phyloP scores from a whole-genome alignment of 1,284 basidiomycete species.

The Somion occarium region DNA sequence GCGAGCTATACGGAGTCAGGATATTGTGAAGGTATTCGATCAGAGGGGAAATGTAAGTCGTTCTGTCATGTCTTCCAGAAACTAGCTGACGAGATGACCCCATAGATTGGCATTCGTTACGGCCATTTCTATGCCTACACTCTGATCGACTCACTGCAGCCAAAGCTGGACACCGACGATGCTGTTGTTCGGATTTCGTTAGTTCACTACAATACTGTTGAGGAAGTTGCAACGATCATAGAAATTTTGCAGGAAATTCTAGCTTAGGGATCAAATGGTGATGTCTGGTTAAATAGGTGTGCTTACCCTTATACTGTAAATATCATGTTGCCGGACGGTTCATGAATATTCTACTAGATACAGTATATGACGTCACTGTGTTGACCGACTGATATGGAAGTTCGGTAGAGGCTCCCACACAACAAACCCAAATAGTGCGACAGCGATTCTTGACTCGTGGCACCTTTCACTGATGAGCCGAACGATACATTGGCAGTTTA shows the following conservation, averaged over 20 bases:
- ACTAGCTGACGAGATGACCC: neutral
- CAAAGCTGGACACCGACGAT: constrained; percentile 55
- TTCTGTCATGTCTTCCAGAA: neutral
- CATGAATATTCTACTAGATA: too few relatives aligned
- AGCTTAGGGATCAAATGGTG: too few relatives aligned
- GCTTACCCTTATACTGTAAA: too few relatives aligned
- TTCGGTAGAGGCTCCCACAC: too few relatives aligned
- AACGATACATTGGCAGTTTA: too few relatives aligned
- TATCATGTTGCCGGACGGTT: too few relatives aligned
- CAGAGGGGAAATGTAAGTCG: constrained; percentile 53
- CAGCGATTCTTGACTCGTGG: too few relatives aligned
- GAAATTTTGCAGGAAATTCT: constrained; percentile 45
- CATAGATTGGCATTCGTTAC: constrained; percentile 69
- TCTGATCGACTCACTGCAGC: constrained; percentile 47
- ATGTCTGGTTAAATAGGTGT: too few relatives aligned
- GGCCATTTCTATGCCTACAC: constrained; percentile 80
- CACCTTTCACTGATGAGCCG: too few relatives aligned
- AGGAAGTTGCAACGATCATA: constrained; percentile 61
- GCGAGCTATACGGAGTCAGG: constrained; percentile 48
- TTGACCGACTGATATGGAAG: too few relatives aligned
- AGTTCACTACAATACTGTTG: constrained; percentile 78
- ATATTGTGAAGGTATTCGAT: constrained; percentile 63
- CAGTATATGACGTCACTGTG: too few relatives aligned
- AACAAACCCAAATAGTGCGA: too few relatives aligned
- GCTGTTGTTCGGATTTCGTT: constrained; percentile 73